Conservation (phyloP, 768 basidiomycete species). For the Xerocomus brunneocitrinus region DNA sequence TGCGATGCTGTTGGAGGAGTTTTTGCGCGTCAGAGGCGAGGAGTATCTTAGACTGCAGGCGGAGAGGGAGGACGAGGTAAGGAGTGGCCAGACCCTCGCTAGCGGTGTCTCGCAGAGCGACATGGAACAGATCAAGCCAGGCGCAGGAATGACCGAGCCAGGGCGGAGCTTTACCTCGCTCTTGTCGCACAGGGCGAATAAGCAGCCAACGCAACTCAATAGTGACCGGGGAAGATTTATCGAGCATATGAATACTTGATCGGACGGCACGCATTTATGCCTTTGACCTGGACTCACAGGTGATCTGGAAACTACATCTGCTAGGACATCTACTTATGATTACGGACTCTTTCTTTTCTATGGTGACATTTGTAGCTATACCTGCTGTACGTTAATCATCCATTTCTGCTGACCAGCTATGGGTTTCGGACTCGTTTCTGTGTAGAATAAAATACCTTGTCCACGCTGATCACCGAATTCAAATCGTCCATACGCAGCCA, state of each 20-base stretch:
- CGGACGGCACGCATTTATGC: neutral
- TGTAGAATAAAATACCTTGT: neutral
- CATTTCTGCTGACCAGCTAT: neutral
- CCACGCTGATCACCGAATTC: no score
- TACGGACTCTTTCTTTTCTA: neutral
- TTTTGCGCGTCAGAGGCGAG: conserved; percentile 70
- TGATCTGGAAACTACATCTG: neutral
- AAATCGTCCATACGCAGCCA: no score
- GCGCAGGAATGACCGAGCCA: conserved; percentile 41
- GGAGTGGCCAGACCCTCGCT: conserved; percentile 7
- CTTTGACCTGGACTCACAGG: neutral
- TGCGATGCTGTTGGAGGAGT: conserved; percentile 82
- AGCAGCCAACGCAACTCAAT: conserved; percentile 16
- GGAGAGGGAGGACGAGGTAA: conserved; percentile 26
- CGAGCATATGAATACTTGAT: conserved; percentile 30
- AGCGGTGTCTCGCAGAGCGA: conserved; percentile 30
- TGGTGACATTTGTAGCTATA: conserved; percentile 3
- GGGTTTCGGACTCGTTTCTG: neutral
- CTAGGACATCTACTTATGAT: neutral
- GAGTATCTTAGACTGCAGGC: conserved; percentile 56
- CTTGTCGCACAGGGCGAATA: conserved; percentile 16
- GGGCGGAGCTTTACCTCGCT: conserved; percentile 27
- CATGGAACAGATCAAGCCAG: conserved; percentile 47
- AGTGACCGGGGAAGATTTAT: conserved; percentile 35
- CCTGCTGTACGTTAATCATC: neutral